phyloP scores from a whole-genome alignment of 108 stramenopile species.

The Pseudonitzschia multistriata region DNA sequence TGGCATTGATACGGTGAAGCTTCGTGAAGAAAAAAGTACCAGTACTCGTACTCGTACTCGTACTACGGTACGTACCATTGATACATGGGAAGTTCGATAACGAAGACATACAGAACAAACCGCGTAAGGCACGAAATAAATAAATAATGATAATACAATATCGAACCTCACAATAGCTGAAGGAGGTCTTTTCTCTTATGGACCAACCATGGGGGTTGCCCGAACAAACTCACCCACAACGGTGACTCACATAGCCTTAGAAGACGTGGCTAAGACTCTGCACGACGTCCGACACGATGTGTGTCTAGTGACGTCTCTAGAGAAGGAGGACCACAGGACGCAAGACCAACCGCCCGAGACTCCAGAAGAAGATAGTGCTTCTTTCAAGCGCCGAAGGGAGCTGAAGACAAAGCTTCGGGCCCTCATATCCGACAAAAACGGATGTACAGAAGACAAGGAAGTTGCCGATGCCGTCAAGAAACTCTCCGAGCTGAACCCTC shows the following conservation, averaged over 20 bases:
- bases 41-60: no score
- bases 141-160: no score
- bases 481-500: constrained; percentile 19
- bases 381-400: not conserved
- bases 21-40: no score
- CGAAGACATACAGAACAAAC: no score
- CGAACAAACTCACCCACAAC: constrained; percentile 8
- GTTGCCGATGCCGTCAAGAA: constrained; percentile 22
- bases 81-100: no score
- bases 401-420: constrained; percentile 24
- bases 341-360: not conserved
- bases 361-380: not conserved
- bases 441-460: constrained; percentile 9
- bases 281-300: not conserved
- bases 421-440: constrained; percentile 15
- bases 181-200: not conserved
- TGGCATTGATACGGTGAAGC: no score
- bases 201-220: not conserved
- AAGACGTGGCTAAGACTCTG: not conserved
- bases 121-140: no score
- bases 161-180: not conserved
- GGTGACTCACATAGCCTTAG: not conserved
- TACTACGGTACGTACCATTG: no score
- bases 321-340: not conserved
- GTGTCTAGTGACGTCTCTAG: not conserved